phyloP scores from a whole-genome alignment of 139 green algal species.

The Monoraphidium neglectum region DNA sequence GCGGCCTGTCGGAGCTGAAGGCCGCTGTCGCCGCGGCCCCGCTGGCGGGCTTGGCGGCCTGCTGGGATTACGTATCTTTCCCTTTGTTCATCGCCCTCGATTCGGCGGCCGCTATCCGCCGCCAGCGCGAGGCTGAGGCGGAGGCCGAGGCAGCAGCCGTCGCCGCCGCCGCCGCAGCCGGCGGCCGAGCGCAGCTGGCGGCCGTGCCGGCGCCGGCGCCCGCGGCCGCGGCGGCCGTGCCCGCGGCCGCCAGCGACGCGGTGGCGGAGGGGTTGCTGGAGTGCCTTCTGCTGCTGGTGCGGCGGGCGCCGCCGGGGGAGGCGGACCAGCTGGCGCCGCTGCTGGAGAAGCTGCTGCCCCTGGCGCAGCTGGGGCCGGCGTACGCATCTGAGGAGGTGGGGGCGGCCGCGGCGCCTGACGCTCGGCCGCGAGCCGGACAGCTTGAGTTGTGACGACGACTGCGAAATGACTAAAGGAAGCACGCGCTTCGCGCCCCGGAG shows the following conservation, averaged over 20 bases:
- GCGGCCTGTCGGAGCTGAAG: conserved; percentile 29
- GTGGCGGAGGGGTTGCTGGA: conserved; percentile 57
- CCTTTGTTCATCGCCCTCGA: conserved; percentile 71
- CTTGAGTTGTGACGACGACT: too few relatives aligned
- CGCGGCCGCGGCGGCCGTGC: conserved; percentile 26
- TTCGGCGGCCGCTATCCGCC: conserved; percentile 23
- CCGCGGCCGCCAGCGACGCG: conserved; percentile 45
- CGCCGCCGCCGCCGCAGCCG: conserved; percentile 2
- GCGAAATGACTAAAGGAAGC: too few relatives aligned
- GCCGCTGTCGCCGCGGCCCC: background rate
- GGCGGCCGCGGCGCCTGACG: too few relatives aligned
- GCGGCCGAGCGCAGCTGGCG: conserved; percentile 5
- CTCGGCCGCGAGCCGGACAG: too few relatives aligned
- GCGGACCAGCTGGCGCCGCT: conserved; percentile 22
- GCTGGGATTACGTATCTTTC: conserved; percentile 75
- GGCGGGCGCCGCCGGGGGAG: background rate
- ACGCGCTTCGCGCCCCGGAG: too few relatives aligned
- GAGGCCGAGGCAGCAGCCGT: background rate
- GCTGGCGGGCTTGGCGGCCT: conserved; percentile 40
- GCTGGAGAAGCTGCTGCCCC: conserved; percentile 52
- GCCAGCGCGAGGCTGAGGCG: background rate
- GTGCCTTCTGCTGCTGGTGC: conserved; percentile 30
- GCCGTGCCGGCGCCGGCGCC: background rate
- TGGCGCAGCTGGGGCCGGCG: conserved; percentile 40
- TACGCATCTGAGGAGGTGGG: conserved; percentile 20